phyloP scores from a whole-genome alignment of 257 asterid species.

The Solanum microdontum region DNA sequence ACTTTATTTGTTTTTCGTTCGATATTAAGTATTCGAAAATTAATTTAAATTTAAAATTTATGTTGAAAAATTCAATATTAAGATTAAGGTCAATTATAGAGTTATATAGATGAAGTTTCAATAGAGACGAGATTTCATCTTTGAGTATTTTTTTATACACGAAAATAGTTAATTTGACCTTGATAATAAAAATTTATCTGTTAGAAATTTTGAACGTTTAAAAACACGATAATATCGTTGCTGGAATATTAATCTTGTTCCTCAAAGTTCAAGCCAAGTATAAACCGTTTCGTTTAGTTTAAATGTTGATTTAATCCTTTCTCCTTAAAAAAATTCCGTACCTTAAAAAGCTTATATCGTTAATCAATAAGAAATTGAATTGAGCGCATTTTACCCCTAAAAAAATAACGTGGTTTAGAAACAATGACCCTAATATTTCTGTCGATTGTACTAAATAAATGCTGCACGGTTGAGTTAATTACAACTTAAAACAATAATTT shows the following conservation, averaged over 20 bases:
- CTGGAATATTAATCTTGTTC: neutral
- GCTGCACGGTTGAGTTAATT: neutral
- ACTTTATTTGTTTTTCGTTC: neutral
- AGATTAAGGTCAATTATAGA: too few species aligned
- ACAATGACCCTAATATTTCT: neutral
- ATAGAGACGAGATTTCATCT: neutral
- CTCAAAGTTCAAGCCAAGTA: neutral
- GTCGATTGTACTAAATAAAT: neutral
- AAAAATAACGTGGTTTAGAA: neutral
- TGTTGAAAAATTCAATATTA: neutral
- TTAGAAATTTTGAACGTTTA: neutral
- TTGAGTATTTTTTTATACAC: neutral
- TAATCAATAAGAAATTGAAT: neutral
- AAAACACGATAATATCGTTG: neutral
- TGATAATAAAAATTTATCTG: neutral
- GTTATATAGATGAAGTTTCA: neutral
- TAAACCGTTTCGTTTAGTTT: neutral
- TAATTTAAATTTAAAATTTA: neutral
- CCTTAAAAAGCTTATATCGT: neutral
- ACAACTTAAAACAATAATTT: neutral
- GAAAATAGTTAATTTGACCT: neutral
- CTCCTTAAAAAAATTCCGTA: fast-evolving
- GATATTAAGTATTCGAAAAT: neutral
- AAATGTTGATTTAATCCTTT: neutral
- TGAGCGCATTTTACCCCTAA: neutral